Evolutionary conservation across 768 basidiomycete species (phyloP).

Genomic region (Kwoniella europaea): DNA sequence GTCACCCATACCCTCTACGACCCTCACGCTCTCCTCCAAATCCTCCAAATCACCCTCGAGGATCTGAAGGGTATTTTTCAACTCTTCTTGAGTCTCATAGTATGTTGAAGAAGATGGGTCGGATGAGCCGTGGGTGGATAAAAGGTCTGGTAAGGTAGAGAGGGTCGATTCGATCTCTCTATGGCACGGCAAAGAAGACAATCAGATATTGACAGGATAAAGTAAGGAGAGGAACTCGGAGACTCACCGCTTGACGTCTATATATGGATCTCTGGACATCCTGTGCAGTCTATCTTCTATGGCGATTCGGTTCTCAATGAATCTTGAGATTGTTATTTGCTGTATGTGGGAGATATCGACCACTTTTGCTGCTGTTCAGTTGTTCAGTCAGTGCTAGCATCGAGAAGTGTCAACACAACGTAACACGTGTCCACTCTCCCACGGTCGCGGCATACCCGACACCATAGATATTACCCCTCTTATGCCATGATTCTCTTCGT

Average conservation of each 20-base stretch:
- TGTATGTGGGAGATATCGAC: no score
- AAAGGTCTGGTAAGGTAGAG: constrained; percentile 28
- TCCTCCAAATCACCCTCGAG: constrained; percentile 89
- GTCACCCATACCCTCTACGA: constrained; percentile 83
- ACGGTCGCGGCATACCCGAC: no score
- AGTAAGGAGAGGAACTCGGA: background rate
- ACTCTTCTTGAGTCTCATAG: constrained; percentile 60
- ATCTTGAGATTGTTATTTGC: no score
- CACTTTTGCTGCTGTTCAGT: no score
- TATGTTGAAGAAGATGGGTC: constrained; percentile 26
- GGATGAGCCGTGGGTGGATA: constrained; percentile 20
- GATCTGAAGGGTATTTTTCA: constrained; percentile 75
- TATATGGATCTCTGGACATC: constrained; percentile 53
- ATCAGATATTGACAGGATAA: background rate
- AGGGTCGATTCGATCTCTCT: constrained; percentile 49
- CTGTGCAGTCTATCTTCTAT: background rate
- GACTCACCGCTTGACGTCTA: constrained; percentile 51
- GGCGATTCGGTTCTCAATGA: background rate
- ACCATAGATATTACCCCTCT: no score
- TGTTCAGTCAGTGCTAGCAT: no score
- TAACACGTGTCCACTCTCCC: no score
- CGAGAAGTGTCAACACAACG: no score
- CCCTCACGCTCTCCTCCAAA: constrained; percentile 90
- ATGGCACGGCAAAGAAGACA: background rate
- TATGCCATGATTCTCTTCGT: no score